Base-by-base conservation (phyloP, 805 yeast species). In the Cyberlindnera maritima region DNA sequence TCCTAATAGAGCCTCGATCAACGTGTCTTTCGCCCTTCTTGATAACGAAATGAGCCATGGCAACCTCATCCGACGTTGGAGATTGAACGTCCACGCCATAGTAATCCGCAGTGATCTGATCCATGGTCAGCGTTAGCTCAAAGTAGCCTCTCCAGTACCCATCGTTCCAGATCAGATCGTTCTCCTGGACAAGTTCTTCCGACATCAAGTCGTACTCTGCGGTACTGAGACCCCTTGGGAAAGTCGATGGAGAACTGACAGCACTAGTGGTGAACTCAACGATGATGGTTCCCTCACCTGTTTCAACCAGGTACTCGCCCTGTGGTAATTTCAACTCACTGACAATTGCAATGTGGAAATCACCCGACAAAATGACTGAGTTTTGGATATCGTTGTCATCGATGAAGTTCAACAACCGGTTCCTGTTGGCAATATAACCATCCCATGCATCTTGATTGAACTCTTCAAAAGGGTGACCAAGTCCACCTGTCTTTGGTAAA, bases 361-460 rank as follows among this genome's bases (percentile, higher is more conserved):
- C 63, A 25, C 63, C 63, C 20, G 59, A 51, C 4, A 58, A 38
- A 13, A 58, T 35, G 10, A 56, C 55, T 20, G 52, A 46, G 47
- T 58, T 54, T 17, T 48, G 25, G 9, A 58, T 35, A 7, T 49
- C 31, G 17, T 56, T 43, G 6, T 44, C 45, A 12, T 36, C 32
- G 20, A 58, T 50, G 21, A 56, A 50, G 9, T 49, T 49, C 15
- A 57, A 21, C 33, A 58, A 31, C 11, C 63, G 42, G 36, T 52
- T 49, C 39, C 62, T 48, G 39, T 58, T 59, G 14, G 61, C 55
- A 36, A 53, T 43, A 35, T 59, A 58, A 2, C 62, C 63, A 47
- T 59, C 63, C 57, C 60, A 59, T 15, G 56, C 52, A 47, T 58
- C 63, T 41, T 55, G 57, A 41, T 59, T 58, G 28, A 19, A 39